These are phyloP conservation scores for Gossypium herbaceum DNA, from an alignment of 345 rosid species.

Conservation along the genomic window DNA sequence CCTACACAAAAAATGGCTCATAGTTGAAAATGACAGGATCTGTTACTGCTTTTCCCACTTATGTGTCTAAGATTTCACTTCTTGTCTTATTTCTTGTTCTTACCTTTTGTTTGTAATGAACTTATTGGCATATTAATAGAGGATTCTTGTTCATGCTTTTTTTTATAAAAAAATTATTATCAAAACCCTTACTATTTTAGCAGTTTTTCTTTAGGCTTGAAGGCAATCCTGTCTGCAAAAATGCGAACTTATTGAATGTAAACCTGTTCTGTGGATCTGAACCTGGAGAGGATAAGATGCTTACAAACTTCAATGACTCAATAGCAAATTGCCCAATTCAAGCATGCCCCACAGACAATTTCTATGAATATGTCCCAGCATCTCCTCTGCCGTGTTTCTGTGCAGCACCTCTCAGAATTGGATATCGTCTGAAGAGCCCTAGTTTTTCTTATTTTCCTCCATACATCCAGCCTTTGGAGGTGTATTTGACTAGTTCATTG, in stretches of 20 bases:
- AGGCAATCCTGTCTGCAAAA: conserved; percentile 79
- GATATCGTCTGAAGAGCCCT: conserved; percentile 84
- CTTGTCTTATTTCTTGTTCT: background rate
- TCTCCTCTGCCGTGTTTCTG: conserved; percentile 65
- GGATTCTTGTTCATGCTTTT: background rate
- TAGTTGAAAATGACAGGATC: background rate
- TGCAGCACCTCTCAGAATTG: conserved; percentile 74
- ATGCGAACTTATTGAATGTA: conserved; percentile 40
- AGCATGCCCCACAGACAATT: conserved; percentile 58
- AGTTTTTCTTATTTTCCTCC: conserved; percentile 75
- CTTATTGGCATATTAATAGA: background rate
- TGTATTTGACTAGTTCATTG: conserved; percentile 52
- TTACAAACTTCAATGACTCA: conserved; percentile 28
- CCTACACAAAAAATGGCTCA: background rate
- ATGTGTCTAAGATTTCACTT: background rate
- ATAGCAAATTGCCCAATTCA: conserved; percentile 38
- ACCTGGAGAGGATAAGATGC: conserved; percentile 26
- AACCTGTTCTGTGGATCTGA: conserved; percentile 43
- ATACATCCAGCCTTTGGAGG: conserved; percentile 39
- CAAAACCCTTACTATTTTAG: conserved; percentile 25
- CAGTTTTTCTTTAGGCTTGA: conserved; percentile 56
- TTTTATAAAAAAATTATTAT: background rate
- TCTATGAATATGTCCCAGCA: conserved; percentile 64
- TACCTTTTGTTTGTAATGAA: background rate
- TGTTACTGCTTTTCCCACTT: background rate